Percentiles rank a stretch among this genome's conserved stretches.
Evolutionary conservation across 176 grass and related monocot genomes (phyloP).

Genomic region (Luzula sylvatica): DNA sequence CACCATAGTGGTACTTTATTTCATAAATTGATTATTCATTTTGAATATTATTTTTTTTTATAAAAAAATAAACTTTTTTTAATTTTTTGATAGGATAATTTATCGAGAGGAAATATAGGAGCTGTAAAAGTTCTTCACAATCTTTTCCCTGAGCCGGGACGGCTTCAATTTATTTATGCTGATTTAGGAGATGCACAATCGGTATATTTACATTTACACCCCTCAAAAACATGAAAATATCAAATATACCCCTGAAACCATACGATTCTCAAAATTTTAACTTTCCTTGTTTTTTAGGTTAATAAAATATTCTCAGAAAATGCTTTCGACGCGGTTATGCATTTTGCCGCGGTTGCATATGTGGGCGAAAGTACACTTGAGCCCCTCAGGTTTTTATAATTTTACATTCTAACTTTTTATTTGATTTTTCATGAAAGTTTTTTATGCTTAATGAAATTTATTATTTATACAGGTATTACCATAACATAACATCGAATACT

Average conservation of each 20-base stretch:
- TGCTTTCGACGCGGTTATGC: slow-evolving; percentile 89
- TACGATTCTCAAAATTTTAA: neutral
- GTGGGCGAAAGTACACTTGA: slow-evolving; percentile 86
- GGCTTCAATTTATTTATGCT: slow-evolving; percentile 76
- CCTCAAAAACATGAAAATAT: neutral
- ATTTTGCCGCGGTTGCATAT: slow-evolving; percentile 81
- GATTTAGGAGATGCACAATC: slow-evolving; percentile 69
- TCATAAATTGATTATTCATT: neutral
- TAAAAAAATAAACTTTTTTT: slow-evolving; percentile 2
- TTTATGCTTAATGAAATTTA: neutral
- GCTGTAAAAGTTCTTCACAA: slow-evolving; percentile 66
- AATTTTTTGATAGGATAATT: slow-evolving; percentile 46
- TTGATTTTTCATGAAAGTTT: slow-evolving; percentile 9
- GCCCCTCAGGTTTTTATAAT: slow-evolving; percentile 49
- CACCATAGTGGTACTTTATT: slow-evolving; percentile 68
- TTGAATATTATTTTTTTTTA: slow-evolving; percentile 3
- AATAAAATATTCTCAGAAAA: slow-evolving; percentile 68
- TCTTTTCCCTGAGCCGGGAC: slow-evolving; percentile 49
- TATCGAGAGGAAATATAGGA: slow-evolving; percentile 81
- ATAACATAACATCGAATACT: slow-evolving; percentile 88
- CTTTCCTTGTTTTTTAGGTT: slow-evolving; percentile 23
- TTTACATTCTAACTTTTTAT: neutral
- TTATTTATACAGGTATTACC: slow-evolving; percentile 55
- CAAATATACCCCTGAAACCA: neutral
- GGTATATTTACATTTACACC: slow-evolving; percentile 32